Conservation (phyloP, 106 monocot genomes). For the Narthecium ossifragum region DNA sequence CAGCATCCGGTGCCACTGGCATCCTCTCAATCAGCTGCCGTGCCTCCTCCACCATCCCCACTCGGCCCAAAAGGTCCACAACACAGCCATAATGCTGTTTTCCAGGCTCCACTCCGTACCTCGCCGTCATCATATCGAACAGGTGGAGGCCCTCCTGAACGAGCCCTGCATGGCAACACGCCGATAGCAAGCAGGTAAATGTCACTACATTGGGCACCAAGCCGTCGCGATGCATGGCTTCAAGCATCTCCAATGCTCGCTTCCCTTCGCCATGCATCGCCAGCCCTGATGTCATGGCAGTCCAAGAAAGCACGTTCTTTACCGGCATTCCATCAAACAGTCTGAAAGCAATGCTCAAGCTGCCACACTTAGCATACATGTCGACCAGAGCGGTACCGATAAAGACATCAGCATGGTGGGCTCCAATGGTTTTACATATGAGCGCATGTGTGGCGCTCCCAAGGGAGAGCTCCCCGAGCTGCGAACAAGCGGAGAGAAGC, state of each 20-base stretch:
- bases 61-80: conserved; percentile 39
- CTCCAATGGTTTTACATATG: conserved; percentile 11
- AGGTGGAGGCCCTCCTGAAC: conserved; percentile 27
- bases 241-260: conserved; percentile 19
- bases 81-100: conserved; percentile 39
- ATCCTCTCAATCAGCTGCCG: conserved; percentile 15
- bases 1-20: conserved; percentile 33
- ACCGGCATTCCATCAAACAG: conserved; percentile 14
- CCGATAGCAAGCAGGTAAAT: conserved; percentile 34
- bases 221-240: conserved; percentile 16
- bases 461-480: conserved; percentile 18
- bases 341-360: conserved; percentile 15
- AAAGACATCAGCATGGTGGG: conserved; percentile 5
- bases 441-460: conserved; percentile 19
- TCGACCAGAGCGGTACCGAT: conserved; percentile 28
- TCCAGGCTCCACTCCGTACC: conserved; percentile 22
- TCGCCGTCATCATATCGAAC: conserved; percentile 25
- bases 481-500: conserved; percentile 34
- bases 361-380: conserved; percentile 47
- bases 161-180: conserved; percentile 36
- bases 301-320: conserved; percentile 40
- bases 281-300: conserved; percentile 20
- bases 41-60: conserved; percentile 38
- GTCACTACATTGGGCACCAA: conserved; percentile 26
- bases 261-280: conserved; percentile 34